Evolutionary conservation across 2,329 filamentous ascomycete genomes (phyloP), one percentile per base, ranked within the genome.

Genomic region (Fusarium paranaense): DNA sequence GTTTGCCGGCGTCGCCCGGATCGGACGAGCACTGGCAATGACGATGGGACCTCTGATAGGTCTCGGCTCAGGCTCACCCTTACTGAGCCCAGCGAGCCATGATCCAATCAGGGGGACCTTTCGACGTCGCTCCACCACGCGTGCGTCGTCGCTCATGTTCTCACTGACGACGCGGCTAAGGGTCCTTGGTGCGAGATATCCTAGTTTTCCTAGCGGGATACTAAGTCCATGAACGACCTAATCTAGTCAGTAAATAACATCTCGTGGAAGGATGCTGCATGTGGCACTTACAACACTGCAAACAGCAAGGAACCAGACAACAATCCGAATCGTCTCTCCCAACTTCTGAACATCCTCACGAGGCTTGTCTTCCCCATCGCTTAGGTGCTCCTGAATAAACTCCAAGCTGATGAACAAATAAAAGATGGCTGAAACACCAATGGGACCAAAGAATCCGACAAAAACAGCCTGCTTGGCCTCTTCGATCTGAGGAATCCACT

Each of bases 401-500:
- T 97, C 94, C 1, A 94, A 82, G 45, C 90, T 92, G 70, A 98
- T 86, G 78, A 95, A 97, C 7, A 98, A 87, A 80, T 98, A 98
- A 81, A 97, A 98, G 22, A 98, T 89, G 1, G 95, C 95, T 18
- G 94, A 94, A 2, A 98, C 95, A 4, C 96, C 95, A 65, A 98
- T 95, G 0, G 95, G 95, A 0, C 95, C 95, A 74, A 98, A 98
- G 85, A 97, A 98, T 0, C 95, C 95, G 9, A 97, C 94, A 78
- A 97, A 98, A 0, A 94, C 83, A 2, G 95, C 95, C 75, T 97
- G 95, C 5, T 90, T 88, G 33, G 89, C 82, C 45, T 93, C 87
- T 66, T 95, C 90, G 47, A 98, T 95, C 80, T 97, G 94, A 33
- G 90, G 93, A 52, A 98, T 95, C 68, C 89, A 88, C 76, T 89